Evolutionary conservation across 176 grass and related monocot species (phyloP).

Genomic region (Oryza punctata): DNA sequence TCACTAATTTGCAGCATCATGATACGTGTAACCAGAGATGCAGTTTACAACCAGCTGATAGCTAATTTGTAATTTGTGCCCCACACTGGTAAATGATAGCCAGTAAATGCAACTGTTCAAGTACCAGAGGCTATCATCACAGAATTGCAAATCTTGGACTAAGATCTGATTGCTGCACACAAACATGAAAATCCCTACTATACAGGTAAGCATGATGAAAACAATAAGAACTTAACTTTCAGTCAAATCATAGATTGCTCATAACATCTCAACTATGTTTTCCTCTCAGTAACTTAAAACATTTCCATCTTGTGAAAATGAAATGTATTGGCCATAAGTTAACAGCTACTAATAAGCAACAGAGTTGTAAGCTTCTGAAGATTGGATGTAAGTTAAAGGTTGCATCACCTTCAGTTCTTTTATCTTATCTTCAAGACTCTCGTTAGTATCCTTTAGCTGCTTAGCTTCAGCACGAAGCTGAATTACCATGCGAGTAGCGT

Average conservation of each 20-base stretch:
- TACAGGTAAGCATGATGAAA: neutral
- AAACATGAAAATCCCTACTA: neutral
- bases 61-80: too few species aligned
- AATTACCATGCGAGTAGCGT: constrained; percentile 67
- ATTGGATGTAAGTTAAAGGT: neutral
- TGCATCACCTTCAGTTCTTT: constrained; percentile 71
- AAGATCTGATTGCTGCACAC: too few species aligned
- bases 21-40: too few species aligned
- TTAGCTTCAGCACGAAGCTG: constrained; percentile 64
- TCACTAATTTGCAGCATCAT: too few species aligned
- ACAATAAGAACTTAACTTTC: neutral
- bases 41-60: too few species aligned
- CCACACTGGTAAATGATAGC: too few species aligned
- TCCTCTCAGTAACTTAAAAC: neutral
- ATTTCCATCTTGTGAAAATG: neutral
- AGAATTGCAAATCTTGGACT: too few species aligned
- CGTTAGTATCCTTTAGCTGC: constrained; percentile 69
- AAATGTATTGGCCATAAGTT: neutral
- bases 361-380: too few species aligned
- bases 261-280: neutral
- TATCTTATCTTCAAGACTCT: constrained; percentile 70
- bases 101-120: too few species aligned
- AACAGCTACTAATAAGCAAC: neutral
- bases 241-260: neutral
- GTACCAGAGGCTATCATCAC: too few species aligned